These are phyloP conservation scores for Didymellaceae sp. DNA, from an alignment of 2,329 filamentous ascomycete genomes.

Conservation along the genomic window DNA sequence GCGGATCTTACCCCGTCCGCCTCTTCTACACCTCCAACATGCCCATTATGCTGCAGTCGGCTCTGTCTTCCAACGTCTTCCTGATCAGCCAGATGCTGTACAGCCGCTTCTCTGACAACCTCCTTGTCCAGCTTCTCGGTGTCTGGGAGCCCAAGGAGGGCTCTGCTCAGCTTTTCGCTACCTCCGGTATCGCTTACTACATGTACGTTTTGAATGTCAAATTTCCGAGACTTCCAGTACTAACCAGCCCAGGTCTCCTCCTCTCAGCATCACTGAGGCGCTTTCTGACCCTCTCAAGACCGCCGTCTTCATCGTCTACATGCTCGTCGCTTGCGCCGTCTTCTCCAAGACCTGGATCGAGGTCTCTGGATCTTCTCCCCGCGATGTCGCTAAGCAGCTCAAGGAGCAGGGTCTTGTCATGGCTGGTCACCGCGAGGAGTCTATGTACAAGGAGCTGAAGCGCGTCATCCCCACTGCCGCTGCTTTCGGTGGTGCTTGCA, in stretches of 20 bases:
- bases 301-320: slow-evolving; percentile 92
- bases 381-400: slow-evolving; percentile 98
- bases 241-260: slow-evolving; percentile 68
- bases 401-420: slow-evolving; percentile 99
- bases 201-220: slow-evolving; percentile 63
- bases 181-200: slow-evolving; percentile 97
- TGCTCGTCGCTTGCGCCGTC: slow-evolving; percentile 95
- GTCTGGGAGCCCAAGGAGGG: slow-evolving; percentile 98
- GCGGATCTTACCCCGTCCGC: slow-evolving; percentile 96
- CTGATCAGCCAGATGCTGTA: slow-evolving; percentile 99
- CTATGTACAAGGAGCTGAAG: slow-evolving; percentile 99
- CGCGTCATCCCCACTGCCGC: slow-evolving; percentile 97
- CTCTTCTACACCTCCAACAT: slow-evolving; percentile 99
- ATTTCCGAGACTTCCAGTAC: slow-evolving; percentile 1
- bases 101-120: slow-evolving; percentile 98
- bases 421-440: slow-evolving; percentile 99
- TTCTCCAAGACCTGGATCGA: slow-evolving; percentile 99
- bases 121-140: slow-evolving; percentile 94
- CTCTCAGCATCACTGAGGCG: slow-evolving; percentile 95
- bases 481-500: slow-evolving; percentile 98
- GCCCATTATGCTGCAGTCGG: slow-evolving; percentile 99
- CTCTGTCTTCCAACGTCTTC: slow-evolving; percentile 98
- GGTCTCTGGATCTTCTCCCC: slow-evolving; percentile 95
- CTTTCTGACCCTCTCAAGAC: slow-evolving; percentile 97
- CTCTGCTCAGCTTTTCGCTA: slow-evolving; percentile 91